Conservation (phyloP, 1,139 yeast species). For the Pneumocystis canis region DNA sequence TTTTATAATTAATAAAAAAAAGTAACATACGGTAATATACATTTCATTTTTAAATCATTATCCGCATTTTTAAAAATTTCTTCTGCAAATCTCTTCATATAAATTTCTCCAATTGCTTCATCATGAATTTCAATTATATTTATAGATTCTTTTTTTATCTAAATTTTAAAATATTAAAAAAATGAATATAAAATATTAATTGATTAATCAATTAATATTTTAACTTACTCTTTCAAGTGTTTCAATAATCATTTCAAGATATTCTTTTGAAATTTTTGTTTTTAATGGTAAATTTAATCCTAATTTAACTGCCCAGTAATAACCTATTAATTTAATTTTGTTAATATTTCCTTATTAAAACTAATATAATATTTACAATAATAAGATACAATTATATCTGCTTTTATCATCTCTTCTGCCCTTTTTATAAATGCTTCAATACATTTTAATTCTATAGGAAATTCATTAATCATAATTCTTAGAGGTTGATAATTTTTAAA, state of each 20-base stretch:
- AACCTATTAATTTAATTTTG: neutral
- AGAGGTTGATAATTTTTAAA: neutral
- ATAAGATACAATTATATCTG: slow-evolving; percentile 43
- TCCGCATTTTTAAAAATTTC: slow-evolving; percentile 45
- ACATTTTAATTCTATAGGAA: slow-evolving; percentile 23
- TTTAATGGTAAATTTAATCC: slow-evolving; percentile 1
- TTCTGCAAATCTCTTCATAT: slow-evolving; percentile 47
- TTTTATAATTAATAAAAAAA: neutral
- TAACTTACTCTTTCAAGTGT: neutral
- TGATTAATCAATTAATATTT: neutral
- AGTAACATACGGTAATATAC: slow-evolving; percentile 13
- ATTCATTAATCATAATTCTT: neutral
- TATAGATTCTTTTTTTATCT: slow-evolving; percentile 17
- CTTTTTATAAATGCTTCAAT: slow-evolving; percentile 35
- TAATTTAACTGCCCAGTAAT: slow-evolving; percentile 5
- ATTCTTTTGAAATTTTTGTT: slow-evolving; percentile 1
- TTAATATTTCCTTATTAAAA: neutral
- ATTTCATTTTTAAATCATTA: slow-evolving; percentile 28
- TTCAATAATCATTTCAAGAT: slow-evolving; percentile 4
- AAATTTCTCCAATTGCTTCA: slow-evolving; percentile 41
- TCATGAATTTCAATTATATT: slow-evolving; percentile 41
- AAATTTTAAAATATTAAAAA: neutral
- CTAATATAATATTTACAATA: slow-evolving; percentile 30
- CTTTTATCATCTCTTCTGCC: slow-evolving; percentile 34
- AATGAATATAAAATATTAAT: neutral